phyloP scores from a whole-genome alignment of 441 rosid genomes.

The Populus hybrid region DNA sequence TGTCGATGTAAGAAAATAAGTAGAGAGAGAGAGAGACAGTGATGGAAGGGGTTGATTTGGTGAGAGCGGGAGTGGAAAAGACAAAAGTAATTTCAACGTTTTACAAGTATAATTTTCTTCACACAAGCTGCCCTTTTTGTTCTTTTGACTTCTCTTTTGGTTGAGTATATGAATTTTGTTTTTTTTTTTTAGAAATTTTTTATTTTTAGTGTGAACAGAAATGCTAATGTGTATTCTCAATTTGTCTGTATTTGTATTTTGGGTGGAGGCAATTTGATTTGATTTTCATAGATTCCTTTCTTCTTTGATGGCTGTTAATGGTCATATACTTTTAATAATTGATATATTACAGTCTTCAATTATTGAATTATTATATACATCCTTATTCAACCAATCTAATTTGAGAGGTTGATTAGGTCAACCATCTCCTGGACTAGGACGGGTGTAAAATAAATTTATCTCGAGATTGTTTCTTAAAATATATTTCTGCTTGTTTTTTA shows the following conservation, averaged over 20 bases:
- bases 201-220: background rate
- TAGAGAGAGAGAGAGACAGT: background rate
- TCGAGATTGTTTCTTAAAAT: no score
- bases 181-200: no score
- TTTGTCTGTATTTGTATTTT: background rate
- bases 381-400: background rate
- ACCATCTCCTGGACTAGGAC: no score
- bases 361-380: background rate
- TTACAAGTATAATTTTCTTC: background rate
- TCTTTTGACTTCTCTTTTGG: background rate
- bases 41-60: background rate
- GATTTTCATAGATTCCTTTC: background rate
- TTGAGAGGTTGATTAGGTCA: no score
- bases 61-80: conserved; percentile 26
- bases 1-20: background rate
- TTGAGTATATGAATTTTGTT: background rate
- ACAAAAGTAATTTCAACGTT: background rate
- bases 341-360: background rate
- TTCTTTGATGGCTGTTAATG: background rate
- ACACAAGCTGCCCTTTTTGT: background rate
- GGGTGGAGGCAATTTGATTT: background rate
- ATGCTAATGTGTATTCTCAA: background rate
- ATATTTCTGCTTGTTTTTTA: no score
- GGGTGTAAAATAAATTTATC: no score
- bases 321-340: background rate